phyloP scores from a whole-genome alignment of 352 stramenopile genomes.

The Phytopythium cucurbitacearum region DNA sequence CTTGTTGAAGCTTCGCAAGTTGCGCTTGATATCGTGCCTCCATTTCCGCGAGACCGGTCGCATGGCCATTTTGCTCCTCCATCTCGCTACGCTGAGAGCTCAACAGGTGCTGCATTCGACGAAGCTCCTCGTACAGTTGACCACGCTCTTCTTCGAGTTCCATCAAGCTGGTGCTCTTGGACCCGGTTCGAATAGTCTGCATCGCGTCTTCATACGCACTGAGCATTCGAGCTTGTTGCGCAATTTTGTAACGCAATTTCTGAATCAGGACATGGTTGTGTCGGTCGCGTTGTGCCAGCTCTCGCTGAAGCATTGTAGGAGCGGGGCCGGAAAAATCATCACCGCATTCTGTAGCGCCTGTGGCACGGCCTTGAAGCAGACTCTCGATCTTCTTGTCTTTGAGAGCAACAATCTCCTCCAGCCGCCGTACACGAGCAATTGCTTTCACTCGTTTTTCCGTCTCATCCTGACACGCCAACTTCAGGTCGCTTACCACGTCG shows the following conservation, averaged over 20 bases:
- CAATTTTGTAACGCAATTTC: slow-evolving; percentile 47
- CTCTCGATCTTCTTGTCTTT: slow-evolving; percentile 73
- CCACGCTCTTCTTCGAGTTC: slow-evolving; percentile 55
- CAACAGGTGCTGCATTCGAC: slow-evolving; percentile 26
- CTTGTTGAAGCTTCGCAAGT: slow-evolving; percentile 31
- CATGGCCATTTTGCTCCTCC: slow-evolving; percentile 22
- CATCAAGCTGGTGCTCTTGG: slow-evolving; percentile 50
- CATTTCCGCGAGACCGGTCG: slow-evolving; percentile 18
- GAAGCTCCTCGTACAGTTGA: slow-evolving; percentile 43
- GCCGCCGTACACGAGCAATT: slow-evolving; percentile 35
- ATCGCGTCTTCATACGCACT: slow-evolving; percentile 55
- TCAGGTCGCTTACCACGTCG: slow-evolving; percentile 47
- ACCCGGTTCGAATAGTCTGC: slow-evolving; percentile 39
- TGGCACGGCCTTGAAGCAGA: slow-evolving; percentile 25
- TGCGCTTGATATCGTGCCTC: slow-evolving; percentile 29
- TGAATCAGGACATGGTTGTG: slow-evolving; percentile 42
- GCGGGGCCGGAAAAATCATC: not conserved
- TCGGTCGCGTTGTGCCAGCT: slow-evolving; percentile 40
- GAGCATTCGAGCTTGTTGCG: slow-evolving; percentile 49
- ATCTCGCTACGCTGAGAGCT: slow-evolving; percentile 21
- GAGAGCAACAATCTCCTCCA: slow-evolving; percentile 60
- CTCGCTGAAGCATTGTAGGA: slow-evolving; percentile 14
- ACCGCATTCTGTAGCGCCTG: slow-evolving; percentile 1
- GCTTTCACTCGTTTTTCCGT: slow-evolving; percentile 45
- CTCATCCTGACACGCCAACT: slow-evolving; percentile 39